A percentile compares a stretch with the other conserved stretches of the same genome.
Conservation (phyloP, 257 asterid species). For the Solanum paucissectum region DNA sequence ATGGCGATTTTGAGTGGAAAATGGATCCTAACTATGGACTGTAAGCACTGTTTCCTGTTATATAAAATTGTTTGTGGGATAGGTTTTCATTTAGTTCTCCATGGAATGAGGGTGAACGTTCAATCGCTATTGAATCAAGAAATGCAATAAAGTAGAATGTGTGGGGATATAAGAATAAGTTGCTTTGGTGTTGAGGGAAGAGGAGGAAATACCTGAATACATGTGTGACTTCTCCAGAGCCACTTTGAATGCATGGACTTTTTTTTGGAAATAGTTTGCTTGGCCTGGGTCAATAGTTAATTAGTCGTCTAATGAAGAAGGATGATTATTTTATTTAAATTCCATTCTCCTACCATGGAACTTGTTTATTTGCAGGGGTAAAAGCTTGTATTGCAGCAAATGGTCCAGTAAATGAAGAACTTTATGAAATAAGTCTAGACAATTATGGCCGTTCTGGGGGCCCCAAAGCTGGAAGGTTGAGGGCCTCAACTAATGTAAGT, state of each 20-base stretch:
- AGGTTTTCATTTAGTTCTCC: not conserved
- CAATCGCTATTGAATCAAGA: not conserved
- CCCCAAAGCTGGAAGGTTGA: constrained; percentile 72
- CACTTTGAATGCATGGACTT: not conserved
- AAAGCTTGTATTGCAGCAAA: constrained; percentile 59
- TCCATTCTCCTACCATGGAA: not conserved
- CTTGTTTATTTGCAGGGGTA: constrained; percentile 48
- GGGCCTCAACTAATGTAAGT: constrained; percentile 48
- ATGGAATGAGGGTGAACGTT: not conserved
- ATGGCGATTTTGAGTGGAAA: constrained; percentile 81
- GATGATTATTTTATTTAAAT: not conserved
- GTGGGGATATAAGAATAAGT: not conserved
- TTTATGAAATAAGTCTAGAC: constrained; percentile 61
- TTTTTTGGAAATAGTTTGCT: not conserved
- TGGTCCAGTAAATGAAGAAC: constrained; percentile 50
- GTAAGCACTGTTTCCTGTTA: constrained; percentile 34
- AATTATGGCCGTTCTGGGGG: constrained; percentile 73
- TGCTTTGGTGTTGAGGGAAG: not conserved
- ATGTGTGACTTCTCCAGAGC: not conserved
- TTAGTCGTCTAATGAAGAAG: not conserved
- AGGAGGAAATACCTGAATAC: not conserved
- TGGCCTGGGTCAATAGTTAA: not conserved
- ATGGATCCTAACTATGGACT: constrained; percentile 73
- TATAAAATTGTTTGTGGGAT: not conserved
- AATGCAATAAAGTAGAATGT: not conserved